phyloP scores from a whole-genome alignment of 306 rosid species.

The Mimosa pudica region DNA sequence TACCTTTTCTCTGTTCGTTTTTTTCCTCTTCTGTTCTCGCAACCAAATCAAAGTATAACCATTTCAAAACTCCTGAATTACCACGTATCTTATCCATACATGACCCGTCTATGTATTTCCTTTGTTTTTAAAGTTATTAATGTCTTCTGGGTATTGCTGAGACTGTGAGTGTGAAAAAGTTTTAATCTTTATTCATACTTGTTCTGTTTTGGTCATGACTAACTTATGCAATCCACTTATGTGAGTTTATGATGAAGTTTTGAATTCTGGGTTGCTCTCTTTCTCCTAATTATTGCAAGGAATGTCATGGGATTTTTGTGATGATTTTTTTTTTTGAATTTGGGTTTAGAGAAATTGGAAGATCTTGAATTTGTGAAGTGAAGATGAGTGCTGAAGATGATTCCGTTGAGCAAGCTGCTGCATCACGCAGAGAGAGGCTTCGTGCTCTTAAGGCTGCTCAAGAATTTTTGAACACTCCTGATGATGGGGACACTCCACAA shows the following conservation, averaged over 20 bases:
- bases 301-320: neutral
- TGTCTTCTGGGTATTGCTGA: neutral
- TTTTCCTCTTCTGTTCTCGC: neutral
- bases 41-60: neutral
- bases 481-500: conserved; percentile 51
- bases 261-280: neutral
- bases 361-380: conserved; percentile 7
- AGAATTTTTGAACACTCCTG: conserved; percentile 60
- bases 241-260: neutral
- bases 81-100: no score
- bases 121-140: neutral
- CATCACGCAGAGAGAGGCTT: conserved; percentile 77
- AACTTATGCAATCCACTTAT: neutral
- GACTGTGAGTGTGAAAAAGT: no score
- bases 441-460: conserved; percentile 80
- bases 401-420: conserved; percentile 67
- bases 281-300: neutral
- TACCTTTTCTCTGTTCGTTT: neutral
- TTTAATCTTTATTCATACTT: neutral
- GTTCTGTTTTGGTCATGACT: neutral
- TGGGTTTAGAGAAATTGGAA: conserved; percentile 9
- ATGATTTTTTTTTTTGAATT: neutral
- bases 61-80: neutral
- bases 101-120: neutral
- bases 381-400: conserved; percentile 66